These are phyloP conservation scores for Penicillium robsamsonii DNA, from an alignment of 495 filamentous ascomycete genomes.

Conservation along the genomic window DNA sequence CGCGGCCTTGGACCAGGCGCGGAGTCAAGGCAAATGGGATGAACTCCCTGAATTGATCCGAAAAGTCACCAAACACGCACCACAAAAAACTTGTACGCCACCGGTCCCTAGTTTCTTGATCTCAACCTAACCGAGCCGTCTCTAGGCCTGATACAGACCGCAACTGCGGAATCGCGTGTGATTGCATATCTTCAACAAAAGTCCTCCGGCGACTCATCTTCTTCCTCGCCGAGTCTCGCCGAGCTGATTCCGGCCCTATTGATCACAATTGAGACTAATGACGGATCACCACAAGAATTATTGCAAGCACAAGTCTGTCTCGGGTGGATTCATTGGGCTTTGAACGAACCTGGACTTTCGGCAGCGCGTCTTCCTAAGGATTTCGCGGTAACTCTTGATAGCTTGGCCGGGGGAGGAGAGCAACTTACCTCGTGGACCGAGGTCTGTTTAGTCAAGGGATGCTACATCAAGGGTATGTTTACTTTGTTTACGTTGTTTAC, in stretches of 20 bases:
- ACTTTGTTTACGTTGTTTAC: background rate
- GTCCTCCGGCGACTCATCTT: slow-evolving; percentile 34
- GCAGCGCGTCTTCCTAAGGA: slow-evolving; percentile 60
- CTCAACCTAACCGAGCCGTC: slow-evolving; percentile 15
- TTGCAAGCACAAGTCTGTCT: slow-evolving; percentile 79
- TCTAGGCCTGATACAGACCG: slow-evolving; percentile 72
- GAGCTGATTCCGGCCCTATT: slow-evolving; percentile 60
- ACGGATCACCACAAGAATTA: slow-evolving; percentile 60
- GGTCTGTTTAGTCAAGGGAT: slow-evolving; percentile 74
- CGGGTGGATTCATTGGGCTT: slow-evolving; percentile 76
- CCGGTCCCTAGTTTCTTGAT: slow-evolving; percentile 13
- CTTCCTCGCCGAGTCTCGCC: slow-evolving; percentile 55
- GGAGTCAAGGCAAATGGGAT: slow-evolving; percentile 85
- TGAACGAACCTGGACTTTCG: slow-evolving; percentile 64
- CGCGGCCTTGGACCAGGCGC: slow-evolving; percentile 74
- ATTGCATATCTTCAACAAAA: slow-evolving; percentile 48
- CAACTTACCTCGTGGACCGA: slow-evolving; percentile 67
- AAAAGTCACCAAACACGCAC: slow-evolving; percentile 91
- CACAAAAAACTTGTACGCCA: slow-evolving; percentile 73
- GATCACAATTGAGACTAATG: slow-evolving; percentile 63
- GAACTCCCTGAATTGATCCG: slow-evolving; percentile 84
- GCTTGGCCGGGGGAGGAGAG: slow-evolving; percentile 44
- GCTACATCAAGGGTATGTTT: slow-evolving; percentile 64
- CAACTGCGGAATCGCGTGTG: slow-evolving; percentile 67
- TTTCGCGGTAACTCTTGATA: slow-evolving; percentile 51